Evolutionary conservation across 768 basidiomycete species (phyloP), one percentile per base, ranked within the genome.

Genomic region (Tephrocybe sp.): DNA sequence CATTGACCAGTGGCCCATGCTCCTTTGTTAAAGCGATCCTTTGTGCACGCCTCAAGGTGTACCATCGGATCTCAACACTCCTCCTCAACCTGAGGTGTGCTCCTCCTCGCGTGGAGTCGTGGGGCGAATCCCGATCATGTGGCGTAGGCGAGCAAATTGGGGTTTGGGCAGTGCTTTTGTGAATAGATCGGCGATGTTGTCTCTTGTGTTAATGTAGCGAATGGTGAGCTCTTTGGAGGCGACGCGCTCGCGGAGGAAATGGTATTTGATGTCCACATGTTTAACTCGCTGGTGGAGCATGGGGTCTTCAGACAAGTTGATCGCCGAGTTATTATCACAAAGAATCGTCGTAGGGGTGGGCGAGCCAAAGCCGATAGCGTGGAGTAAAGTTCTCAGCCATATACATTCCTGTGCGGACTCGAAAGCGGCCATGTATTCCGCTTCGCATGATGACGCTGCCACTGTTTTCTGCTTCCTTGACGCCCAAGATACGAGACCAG

Each of bases 251-350:
- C 64, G 57, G 11, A 73, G 47, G 46, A 64, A 69, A 48, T 76
- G 70, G 45, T 70, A 66, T 7, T 61, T 53, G 18, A 73, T 58
- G 21, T 72, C 64, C 39, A 76, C 66, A 53, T 76, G 76, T 51
- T 73, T 74, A 2, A 66, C 60, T 19, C 64, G 55, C 0, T 51
- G 23, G 40, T 75, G 72, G 42, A 59, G 58, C 3, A 56, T 41
- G 0, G 67, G 61, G 44, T 75, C 69, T 3, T 61, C 54, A 0
- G 67, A 50, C 6, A 73, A 56, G 1, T 45, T 50, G n/a, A 69
- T 70, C 0, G 70, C 58, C 0, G 64, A 62, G 13, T 64, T 58
- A 54, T 74, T 77, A 54, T 77, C 67, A 37, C 58, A 54, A 31
- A 12, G 49, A 31, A 52, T 57, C 9, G 49, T 44, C 41, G 33